phyloP scores from a whole-genome alignment of 106 monocot species.

The Dioscorea dumetorum region DNA sequence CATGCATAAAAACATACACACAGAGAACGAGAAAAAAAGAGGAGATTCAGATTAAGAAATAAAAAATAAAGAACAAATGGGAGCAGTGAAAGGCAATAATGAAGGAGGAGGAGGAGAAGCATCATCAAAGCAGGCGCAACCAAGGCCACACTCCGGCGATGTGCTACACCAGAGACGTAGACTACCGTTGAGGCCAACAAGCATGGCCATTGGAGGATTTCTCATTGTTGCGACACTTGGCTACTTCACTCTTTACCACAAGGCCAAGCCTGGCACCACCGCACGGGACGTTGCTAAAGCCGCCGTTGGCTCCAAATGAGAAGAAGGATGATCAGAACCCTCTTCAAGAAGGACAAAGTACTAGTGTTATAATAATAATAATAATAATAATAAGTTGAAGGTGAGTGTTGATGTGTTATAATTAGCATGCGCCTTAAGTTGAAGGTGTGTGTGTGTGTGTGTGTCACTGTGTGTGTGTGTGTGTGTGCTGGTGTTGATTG shows the following conservation, averaged over 20 bases:
- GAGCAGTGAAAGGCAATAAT: not conserved
- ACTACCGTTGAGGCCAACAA: constrained; percentile 1
- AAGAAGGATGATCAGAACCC: too few species aligned
- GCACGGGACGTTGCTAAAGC: constrained; percentile 13
- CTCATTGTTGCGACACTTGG: constrained; percentile 11
- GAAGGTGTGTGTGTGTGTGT: too few species aligned
- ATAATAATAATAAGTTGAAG: too few species aligned
- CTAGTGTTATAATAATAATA: too few species aligned
- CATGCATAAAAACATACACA: not conserved
- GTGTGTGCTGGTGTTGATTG: too few species aligned
- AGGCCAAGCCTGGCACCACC: constrained; percentile 9
- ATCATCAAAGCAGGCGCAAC: not conserved
- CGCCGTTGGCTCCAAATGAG: not conserved
- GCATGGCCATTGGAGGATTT: constrained; percentile 18
- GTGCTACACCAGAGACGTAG: constrained; percentile 9
- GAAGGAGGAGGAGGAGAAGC: not conserved
- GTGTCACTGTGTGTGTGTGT: too few species aligned
- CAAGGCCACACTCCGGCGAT: constrained; percentile 1
- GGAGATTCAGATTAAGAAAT: too few species aligned
- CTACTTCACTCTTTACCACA: constrained; percentile 14
- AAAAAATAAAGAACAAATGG: too few species aligned
- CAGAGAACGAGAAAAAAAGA: not conserved
- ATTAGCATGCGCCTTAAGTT: too few species aligned
- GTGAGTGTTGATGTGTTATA: too few species aligned
- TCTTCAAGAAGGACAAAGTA: too few species aligned